Evolutionary conservation across 106 monocot genomes (phyloP).

Genomic region (Dioscorea alata): DNA sequence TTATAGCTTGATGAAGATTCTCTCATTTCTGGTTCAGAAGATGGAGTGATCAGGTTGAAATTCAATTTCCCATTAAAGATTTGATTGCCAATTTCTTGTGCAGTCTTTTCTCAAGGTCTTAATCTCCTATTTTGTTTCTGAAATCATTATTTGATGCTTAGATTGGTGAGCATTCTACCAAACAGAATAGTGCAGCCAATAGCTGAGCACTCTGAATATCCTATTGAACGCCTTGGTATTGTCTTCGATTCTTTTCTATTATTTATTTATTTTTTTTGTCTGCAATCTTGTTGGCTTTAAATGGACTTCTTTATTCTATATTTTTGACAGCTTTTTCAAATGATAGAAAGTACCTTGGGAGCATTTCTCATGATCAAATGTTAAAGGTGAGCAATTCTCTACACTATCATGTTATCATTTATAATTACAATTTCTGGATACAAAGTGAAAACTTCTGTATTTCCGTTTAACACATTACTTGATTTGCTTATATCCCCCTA

Average conservation of each 20-base stretch:
- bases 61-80: background rate
- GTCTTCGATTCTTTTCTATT: background rate
- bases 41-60: conserved; percentile 82
- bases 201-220: conserved; percentile 90
- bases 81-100: background rate
- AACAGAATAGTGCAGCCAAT: conserved; percentile 85
- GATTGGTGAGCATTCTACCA: conserved; percentile 85
- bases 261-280: background rate
- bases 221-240: conserved; percentile 84
- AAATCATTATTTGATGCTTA: conserved; percentile 6
- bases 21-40: conserved; percentile 84
- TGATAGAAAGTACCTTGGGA: conserved; percentile 83
- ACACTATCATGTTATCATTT: background rate
- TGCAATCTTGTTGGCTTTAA: background rate
- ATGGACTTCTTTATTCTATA: conserved; percentile 14
- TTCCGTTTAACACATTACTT: no score
- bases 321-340: conserved; percentile 60
- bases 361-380: conserved; percentile 95
- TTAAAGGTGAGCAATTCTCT: conserved; percentile 56
- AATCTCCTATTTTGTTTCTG: background rate
- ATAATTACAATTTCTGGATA: background rate
- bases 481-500: no score
- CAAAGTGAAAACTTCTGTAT: background rate
- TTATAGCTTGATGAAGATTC: conserved; percentile 87
- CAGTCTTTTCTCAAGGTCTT: background rate